A percentile compares a stretch with the other conserved stretches of the same genome.
Conservation (phyloP, 179 eudicot genomes). For the Silene coronaria region DNA sequence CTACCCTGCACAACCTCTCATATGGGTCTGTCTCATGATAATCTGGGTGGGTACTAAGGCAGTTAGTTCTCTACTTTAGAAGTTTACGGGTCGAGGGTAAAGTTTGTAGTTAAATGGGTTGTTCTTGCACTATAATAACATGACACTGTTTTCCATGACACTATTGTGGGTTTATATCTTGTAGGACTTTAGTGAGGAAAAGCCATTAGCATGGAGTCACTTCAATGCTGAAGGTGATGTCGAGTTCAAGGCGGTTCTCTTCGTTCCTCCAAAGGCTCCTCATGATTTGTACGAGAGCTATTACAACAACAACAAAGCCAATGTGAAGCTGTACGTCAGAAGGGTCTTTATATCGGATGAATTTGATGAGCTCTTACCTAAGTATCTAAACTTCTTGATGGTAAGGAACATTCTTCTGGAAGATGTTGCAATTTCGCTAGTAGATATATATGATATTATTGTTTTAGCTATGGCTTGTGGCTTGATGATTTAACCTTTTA, state of each 20-base stretch:
- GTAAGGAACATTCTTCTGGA: slow-evolving; percentile 34
- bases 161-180: slow-evolving; percentile 3
- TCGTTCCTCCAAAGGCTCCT: slow-evolving; percentile 96
- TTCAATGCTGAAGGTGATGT: slow-evolving; percentile 98
- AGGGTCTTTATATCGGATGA: slow-evolving; percentile 96
- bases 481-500: slow-evolving; percentile 15
- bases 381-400: slow-evolving; percentile 80
- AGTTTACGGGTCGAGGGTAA: too few relatives aligned
- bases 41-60: not conserved
- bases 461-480: slow-evolving; percentile 25
- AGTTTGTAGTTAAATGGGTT: too few relatives aligned
- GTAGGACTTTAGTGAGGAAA: slow-evolving; percentile 85
- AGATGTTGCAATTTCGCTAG: not conserved
- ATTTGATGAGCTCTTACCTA: slow-evolving; percentile 92
- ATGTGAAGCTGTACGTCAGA: slow-evolving; percentile 80
- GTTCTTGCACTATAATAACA: too few relatives aligned
- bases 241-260: slow-evolving; percentile 92
- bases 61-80: too few relatives aligned
- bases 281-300: slow-evolving; percentile 92
- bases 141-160: not conserved
- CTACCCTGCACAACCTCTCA: not conserved
- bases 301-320: slow-evolving; percentile 80
- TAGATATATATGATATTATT: slow-evolving; percentile 2
- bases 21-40: not conserved
- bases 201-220: slow-evolving; percentile 94